Conservation (phyloP, 164 flowering plant species). For the Macadamia tetraphylla region DNA sequence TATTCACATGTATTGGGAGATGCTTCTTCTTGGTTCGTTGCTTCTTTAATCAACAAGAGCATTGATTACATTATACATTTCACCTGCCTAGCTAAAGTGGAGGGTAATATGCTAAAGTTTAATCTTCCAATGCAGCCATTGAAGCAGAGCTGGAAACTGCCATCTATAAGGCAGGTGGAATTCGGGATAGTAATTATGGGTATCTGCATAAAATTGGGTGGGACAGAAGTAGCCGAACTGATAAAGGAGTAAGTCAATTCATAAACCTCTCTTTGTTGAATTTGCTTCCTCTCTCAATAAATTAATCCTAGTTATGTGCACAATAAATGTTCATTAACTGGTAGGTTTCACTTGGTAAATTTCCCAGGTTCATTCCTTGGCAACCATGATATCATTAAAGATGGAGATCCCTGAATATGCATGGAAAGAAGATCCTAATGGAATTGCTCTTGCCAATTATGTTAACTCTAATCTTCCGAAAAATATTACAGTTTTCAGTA, state of each 20-base stretch:
- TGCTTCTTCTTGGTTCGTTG: not conserved
- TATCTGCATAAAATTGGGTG: constrained; percentile 73
- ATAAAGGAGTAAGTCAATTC: constrained; percentile 68
- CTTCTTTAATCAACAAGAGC: constrained; percentile 1
- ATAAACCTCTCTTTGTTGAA: not conserved
- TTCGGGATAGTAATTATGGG: constrained; percentile 75
- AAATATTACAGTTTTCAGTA: constrained; percentile 72
- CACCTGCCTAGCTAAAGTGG: constrained; percentile 12
- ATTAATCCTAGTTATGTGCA: not conserved
- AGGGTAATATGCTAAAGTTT: constrained; percentile 21
- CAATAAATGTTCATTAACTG: not conserved
- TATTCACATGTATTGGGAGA: no score
- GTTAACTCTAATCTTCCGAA: constrained; percentile 64
- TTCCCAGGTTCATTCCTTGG: constrained; percentile 81
- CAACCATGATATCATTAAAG: constrained; percentile 75
- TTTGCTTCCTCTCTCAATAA: not conserved
- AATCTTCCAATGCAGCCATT: constrained; percentile 52
- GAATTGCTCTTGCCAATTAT: constrained; percentile 58
- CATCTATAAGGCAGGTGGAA: constrained; percentile 82
- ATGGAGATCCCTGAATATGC: constrained; percentile 90
- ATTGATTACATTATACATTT: not conserved
- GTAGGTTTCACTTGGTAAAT: constrained; percentile 1
- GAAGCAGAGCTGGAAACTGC: constrained; percentile 80
- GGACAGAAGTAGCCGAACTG: constrained; percentile 96
- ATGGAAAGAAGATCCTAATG: constrained; percentile 73